Evolutionary conservation across 1,139 yeast genomes (phyloP), one percentile per base, ranked within the genome.

Genomic region (Pichia kudriavzevii): DNA sequence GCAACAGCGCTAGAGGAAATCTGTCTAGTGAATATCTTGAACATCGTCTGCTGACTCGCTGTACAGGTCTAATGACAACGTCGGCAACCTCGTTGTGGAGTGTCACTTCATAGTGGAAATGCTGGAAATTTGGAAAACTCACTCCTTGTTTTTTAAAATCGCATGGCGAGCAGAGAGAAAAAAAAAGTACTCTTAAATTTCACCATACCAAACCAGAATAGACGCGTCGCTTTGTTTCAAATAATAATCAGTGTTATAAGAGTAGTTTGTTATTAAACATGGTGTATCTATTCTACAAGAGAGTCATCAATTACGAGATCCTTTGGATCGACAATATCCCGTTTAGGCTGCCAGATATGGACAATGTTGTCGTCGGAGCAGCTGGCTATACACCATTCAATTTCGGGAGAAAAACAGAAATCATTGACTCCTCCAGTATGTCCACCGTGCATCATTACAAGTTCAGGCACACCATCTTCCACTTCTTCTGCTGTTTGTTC

Each of bases 401-500:
- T 67, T 48, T 67, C 72, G 3, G 79, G 76, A 50, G 79, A 79
- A 69, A 84, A 77, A 30, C 75, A 69, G 46, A 81, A 65, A 53
- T 82, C 94, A 23, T 78, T 75, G 9, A 82, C 79, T 2, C 79
- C 69, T 10, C 85, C 80, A 10, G 84, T 79, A 51, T 81, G 93
- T 13, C 94, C 94, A 24, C 91, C 93, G 50, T 82, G 94, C 77
- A 82, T 79, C 87, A 81, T 79, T 48, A 81, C 66, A 25, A 81
- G 58, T 52, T 82, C 94, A 6, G 91, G 87, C 30, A 81, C 79
- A 30, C 91, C 94, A 50, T 82, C 93, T 41, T 73, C 79, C 44
- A 80, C 80, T 51, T 81, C 94, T 43, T 75, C 82, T 42, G 75
- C 83, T n/a, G 64, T 66, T 53, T 80, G 91, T 49, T 81, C 93